Evolutionary conservation across 495 filamentous ascomycete genomes (phyloP).

Genomic region (Tuber aestivum): DNA sequence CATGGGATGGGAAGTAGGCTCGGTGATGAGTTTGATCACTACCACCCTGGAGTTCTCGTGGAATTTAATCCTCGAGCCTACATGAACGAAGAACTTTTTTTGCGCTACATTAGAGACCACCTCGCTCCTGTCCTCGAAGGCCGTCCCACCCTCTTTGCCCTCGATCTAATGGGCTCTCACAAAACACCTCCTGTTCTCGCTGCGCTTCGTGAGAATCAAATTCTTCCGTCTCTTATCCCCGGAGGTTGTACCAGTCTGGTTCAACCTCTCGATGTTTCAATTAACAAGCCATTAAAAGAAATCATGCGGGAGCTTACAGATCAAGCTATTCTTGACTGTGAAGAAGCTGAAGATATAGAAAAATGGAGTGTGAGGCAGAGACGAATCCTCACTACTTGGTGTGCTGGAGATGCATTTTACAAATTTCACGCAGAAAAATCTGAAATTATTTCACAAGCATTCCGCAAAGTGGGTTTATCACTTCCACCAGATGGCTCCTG

Average conservation of each 20-base stretch:
- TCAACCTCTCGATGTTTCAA: slow-evolving; percentile 14
- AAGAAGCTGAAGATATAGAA: neutral
- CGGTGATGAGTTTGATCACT: no score
- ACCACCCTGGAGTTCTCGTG: no score
- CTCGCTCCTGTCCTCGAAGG: no score
- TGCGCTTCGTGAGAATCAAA: no score
- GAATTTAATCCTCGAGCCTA: no score
- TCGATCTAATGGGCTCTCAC: no score
- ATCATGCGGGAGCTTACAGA: slow-evolving; percentile 2
- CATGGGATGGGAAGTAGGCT: no score
- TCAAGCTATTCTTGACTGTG: slow-evolving; percentile 8
- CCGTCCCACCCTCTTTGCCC: no score
- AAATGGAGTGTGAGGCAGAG: neutral
- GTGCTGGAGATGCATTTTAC: slow-evolving; percentile 14
- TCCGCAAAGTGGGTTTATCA: slow-evolving; percentile 6
- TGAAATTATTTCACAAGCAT: neutral
- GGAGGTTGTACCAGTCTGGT: neutral
- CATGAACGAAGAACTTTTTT: no score
- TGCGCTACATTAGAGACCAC: no score
- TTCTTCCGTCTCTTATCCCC: no score
- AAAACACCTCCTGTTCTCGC: no score
- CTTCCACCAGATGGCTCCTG: neutral
- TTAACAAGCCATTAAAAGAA: slow-evolving; percentile 5
- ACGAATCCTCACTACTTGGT: slow-evolving; percentile 4
- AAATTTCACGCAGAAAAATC: slow-evolving; percentile 1